Conservation (phyloP, 1,284 basidiomycete species). For the Microbotryum scabiosae region DNA sequence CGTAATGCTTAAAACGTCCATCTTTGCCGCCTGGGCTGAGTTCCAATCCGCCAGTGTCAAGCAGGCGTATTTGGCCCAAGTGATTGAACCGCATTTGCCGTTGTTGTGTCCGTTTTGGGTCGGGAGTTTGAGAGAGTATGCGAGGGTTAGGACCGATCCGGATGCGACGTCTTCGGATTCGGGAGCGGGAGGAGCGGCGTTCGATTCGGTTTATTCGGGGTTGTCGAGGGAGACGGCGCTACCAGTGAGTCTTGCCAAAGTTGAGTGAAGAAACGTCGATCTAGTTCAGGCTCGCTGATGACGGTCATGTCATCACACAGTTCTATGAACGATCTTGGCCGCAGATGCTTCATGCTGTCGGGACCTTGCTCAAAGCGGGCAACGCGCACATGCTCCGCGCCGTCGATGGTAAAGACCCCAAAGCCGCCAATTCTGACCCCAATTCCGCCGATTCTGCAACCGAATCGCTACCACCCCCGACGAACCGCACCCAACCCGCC, state of each 20-base stretch:
- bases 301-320: constrained; percentile 43
- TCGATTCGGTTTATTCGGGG: constrained; percentile 76
- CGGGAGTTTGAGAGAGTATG: constrained; percentile 80
- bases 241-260: constrained; percentile 55
- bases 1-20: constrained; percentile 88
- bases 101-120: constrained; percentile 80
- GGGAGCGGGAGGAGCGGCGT: constrained; percentile 35
- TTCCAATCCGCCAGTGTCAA: constrained; percentile 68
- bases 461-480: constrained; percentile 11
- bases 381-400: constrained; percentile 65
- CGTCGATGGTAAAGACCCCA: constrained; percentile 63
- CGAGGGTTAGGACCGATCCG: constrained; percentile 77
- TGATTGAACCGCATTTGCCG: constrained; percentile 71
- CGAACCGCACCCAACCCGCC: constrained; percentile 52
- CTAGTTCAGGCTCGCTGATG: background rate
- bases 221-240: constrained; percentile 82
- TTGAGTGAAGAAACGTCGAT: background rate
- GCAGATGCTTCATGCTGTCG: constrained; percentile 76
- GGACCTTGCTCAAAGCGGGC: constrained; percentile 62
- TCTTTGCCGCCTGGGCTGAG: constrained; percentile 91
- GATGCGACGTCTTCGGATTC: constrained; percentile 62
- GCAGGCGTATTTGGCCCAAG: constrained; percentile 68
- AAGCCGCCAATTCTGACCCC: constrained; percentile 10
- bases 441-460: constrained; percentile 13
- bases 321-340: constrained; percentile 81